A percentile compares a stretch with the other conserved stretches of the same genome.
These are phyloP conservation scores for Mucor sp. DNA, from an alignment of 371 early-diverging fungal genomes.

Conservation along the genomic window DNA sequence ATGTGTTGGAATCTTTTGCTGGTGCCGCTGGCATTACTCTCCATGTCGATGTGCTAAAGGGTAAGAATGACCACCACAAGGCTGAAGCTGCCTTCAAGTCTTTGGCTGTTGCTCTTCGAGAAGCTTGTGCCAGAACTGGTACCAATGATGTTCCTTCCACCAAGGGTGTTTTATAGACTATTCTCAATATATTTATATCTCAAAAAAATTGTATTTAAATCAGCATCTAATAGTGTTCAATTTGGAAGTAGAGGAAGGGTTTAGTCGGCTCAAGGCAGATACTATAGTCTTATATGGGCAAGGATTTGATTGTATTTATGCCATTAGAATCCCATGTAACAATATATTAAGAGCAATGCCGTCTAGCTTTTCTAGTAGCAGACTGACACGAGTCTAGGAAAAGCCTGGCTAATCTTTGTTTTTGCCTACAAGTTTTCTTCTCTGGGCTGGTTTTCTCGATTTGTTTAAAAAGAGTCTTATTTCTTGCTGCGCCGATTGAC, in stretches of 20 bases:
- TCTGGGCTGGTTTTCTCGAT: no score
- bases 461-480: no score
- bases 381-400: no score
- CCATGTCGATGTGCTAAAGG: slow-evolving; percentile 94
- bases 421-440: no score
- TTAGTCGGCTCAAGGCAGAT: background rate
- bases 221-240: background rate
- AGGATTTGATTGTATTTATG: background rate
- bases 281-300: background rate
- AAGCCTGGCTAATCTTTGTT: no score
- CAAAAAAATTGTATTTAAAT: background rate
- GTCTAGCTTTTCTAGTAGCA: background rate
- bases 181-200: background rate
- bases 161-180: slow-evolving; percentile 81
- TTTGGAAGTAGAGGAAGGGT: background rate
- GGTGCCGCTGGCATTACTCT: slow-evolving; percentile 90
- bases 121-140: slow-evolving; percentile 83
- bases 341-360: background rate
- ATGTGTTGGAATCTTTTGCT: slow-evolving; percentile 91
- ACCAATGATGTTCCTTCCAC: slow-evolving; percentile 89
- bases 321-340: background rate
- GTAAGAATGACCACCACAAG: slow-evolving; percentile 92
- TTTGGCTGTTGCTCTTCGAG: slow-evolving; percentile 89
- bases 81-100: slow-evolving; percentile 97
- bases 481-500: background rate